A percentile compares a stretch with the other conserved stretches of the same genome.
Evolutionary conservation across 306 rosid genomes (phyloP).

Genomic region (Lathyrus tuberosus): DNA sequence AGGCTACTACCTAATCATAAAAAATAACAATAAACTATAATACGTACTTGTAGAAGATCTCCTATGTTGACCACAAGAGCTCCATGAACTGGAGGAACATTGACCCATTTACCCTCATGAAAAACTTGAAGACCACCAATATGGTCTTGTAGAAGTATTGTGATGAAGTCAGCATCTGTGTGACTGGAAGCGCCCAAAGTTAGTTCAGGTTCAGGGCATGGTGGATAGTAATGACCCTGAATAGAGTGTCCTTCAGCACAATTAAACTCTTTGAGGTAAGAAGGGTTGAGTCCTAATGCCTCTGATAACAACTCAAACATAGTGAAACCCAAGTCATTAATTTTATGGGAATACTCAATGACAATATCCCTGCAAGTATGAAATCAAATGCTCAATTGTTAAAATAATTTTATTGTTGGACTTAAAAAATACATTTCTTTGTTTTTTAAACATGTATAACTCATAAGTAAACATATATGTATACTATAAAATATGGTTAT

Average conservation of each 20-base stretch:
- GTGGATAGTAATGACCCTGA: slow-evolving; percentile 31
- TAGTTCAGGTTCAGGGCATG: slow-evolving; percentile 46
- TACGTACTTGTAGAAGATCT: slow-evolving; percentile 39
- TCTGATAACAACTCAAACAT: slow-evolving; percentile 55
- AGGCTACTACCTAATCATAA: too few species aligned
- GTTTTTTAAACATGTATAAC: too few species aligned
- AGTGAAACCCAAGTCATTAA: slow-evolving; percentile 38
- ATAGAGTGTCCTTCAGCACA: slow-evolving; percentile 41
- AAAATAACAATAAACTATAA: not conserved
- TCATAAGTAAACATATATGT: too few species aligned
- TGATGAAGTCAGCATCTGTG: slow-evolving; percentile 41
- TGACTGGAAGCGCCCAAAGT: slow-evolving; percentile 38
- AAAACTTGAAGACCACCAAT: slow-evolving; percentile 61
- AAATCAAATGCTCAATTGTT: not conserved
- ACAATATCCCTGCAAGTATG: slow-evolving; percentile 41
- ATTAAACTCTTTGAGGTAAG: slow-evolving; percentile 16
- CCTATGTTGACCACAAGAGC: slow-evolving; percentile 41
- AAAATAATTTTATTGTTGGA: not conserved
- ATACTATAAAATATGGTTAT: too few species aligned
- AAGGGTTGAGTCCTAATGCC: slow-evolving; percentile 41
- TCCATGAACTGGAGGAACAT: slow-evolving; percentile 33
- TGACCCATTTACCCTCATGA: slow-evolving; percentile 27
- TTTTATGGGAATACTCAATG: slow-evolving; percentile 45
- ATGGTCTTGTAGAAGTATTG: slow-evolving; percentile 54
- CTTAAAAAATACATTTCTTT: not conserved